Percentiles rank a stretch among this genome's conserved stretches.
These are phyloP conservation scores for Fraxinus angustifolia DNA, from an alignment of 305 asterid species.

Conservation along the genomic window DNA sequence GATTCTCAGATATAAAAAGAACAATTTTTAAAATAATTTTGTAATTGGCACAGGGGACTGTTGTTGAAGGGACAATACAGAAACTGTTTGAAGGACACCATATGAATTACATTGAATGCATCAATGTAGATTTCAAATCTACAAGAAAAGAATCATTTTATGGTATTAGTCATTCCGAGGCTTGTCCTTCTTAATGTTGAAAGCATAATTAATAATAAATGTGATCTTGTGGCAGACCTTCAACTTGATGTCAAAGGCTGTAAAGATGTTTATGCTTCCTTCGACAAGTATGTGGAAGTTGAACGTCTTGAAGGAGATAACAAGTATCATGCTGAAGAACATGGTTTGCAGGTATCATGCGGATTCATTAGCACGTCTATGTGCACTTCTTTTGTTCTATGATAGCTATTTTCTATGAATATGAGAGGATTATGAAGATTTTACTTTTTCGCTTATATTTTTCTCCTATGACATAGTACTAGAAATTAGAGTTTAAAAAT, in stretches of 20 bases:
- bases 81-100: constrained; percentile 92
- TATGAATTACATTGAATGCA: constrained; percentile 92
- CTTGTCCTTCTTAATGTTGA: background rate
- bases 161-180: constrained; percentile 43
- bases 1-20: background rate
- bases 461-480: background rate
- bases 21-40: background rate
- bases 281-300: constrained; percentile 94
- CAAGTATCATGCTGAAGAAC: constrained; percentile 83
- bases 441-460: background rate
- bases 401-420: background rate
- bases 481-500: background rate
- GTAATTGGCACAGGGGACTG: constrained; percentile 68
- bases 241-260: constrained; percentile 98
- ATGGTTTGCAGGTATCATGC: constrained; percentile 76
- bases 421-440: background rate
- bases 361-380: background rate
- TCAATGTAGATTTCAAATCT: constrained; percentile 85
- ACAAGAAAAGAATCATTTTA: constrained; percentile 92
- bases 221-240: constrained; percentile 58
- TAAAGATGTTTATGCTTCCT: constrained; percentile 86
- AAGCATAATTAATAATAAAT: constrained; percentile 13
- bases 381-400: background rate
- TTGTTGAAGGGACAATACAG: constrained; percentile 88
- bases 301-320: constrained; percentile 92